Evolutionary conservation across 371 early-diverging fungal species (phyloP).

Genomic region (Zychaea mexicana): DNA sequence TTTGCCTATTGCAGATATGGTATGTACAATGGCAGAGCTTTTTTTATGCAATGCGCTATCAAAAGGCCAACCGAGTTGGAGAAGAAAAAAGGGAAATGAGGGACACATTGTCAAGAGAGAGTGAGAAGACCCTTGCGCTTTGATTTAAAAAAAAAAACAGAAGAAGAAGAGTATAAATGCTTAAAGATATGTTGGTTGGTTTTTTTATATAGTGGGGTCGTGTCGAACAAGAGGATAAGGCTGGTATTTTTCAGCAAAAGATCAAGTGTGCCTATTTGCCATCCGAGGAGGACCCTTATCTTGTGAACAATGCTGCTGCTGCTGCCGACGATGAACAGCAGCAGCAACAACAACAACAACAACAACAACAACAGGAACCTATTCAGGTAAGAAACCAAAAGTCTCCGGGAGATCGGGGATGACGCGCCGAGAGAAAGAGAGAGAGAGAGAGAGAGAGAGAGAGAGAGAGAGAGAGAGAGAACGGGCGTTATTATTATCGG

Average conservation of each 20-base stretch:
- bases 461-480: background rate
- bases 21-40: background rate
- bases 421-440: too few relatives aligned
- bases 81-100: too few relatives aligned
- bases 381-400: background rate
- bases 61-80: too few relatives aligned
- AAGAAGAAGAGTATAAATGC: too few relatives aligned
- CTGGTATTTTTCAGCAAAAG: slow-evolving; percentile 63
- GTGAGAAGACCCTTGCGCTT: too few relatives aligned
- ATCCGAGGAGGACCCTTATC: slow-evolving; percentile 17
- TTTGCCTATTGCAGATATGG: slow-evolving; percentile 22
- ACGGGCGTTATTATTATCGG: background rate
- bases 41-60: too few relatives aligned
- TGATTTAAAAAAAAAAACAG: too few relatives aligned
- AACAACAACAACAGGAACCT: background rate
- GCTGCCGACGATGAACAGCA: too few relatives aligned
- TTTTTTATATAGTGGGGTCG: slow-evolving; percentile 52
- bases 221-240: slow-evolving; percentile 52
- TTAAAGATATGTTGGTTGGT: too few relatives aligned
- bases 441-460: too few relatives aligned
- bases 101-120: too few relatives aligned
- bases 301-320: background rate
- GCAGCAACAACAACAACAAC: background rate
- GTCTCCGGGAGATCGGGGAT: too few relatives aligned
- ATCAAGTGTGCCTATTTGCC: slow-evolving; percentile 62